phyloP scores from a whole-genome alignment of 345 rosid genomes.

The Eucalyptus polybractea region DNA sequence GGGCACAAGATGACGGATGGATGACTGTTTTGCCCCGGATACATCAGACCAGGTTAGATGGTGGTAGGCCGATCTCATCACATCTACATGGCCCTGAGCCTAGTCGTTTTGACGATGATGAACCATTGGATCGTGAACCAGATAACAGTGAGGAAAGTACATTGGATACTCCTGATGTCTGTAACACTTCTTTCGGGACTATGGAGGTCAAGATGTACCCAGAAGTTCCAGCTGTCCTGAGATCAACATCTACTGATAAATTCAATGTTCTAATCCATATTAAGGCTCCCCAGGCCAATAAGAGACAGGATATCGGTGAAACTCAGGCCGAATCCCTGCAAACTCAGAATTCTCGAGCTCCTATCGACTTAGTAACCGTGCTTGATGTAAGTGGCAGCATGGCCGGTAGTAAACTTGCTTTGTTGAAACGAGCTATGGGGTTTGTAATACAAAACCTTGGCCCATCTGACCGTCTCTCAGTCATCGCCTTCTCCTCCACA shows the following conservation, averaged over 20 bases:
- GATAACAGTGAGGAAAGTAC: constrained; percentile 6
- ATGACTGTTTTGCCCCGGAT: constrained; percentile 38
- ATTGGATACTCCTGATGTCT: constrained; percentile 1
- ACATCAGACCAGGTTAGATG: constrained; percentile 35
- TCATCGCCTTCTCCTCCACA: constrained; percentile 82
- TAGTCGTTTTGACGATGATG: constrained; percentile 65
- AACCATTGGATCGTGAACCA: constrained; percentile 36
- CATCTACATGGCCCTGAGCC: constrained; percentile 51
- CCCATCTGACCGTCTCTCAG: constrained; percentile 83
- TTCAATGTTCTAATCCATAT: constrained; percentile 74
- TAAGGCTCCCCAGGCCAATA: constrained; percentile 52
- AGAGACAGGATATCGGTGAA: background rate
- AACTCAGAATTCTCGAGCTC: constrained; percentile 42
- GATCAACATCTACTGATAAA: constrained; percentile 36
- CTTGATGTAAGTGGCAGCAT: constrained; percentile 99
- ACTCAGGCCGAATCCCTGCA: background rate
- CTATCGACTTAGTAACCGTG: constrained; percentile 90
- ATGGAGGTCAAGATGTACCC: constrained; percentile 53
- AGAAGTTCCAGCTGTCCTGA: constrained; percentile 52
- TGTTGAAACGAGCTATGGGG: constrained; percentile 97
- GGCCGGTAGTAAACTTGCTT: constrained; percentile 88
- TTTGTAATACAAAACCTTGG: constrained; percentile 96
- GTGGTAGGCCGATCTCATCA: constrained; percentile 34
- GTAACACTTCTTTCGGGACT: constrained; percentile 10
- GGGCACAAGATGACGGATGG: constrained; percentile 55